A percentile compares a stretch with the other conserved stretches of the same genome.
Conservation (phyloP, 352 stramenopile species). For the Pythium guiyangense region DNA sequence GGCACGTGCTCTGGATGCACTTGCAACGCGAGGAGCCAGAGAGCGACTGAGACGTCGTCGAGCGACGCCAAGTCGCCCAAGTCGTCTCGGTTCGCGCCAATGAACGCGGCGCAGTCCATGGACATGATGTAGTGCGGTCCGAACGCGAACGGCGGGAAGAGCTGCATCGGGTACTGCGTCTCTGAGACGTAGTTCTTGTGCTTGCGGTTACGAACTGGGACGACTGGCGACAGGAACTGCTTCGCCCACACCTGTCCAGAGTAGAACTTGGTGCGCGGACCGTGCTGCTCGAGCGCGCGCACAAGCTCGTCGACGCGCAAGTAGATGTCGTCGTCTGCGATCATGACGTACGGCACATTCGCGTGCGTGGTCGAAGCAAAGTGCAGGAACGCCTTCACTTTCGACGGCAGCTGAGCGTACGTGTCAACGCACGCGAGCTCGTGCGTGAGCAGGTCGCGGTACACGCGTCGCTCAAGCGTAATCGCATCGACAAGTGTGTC, state of each 20-base stretch:
- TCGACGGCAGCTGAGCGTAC: slow-evolving; percentile 27
- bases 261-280: slow-evolving; percentile 15
- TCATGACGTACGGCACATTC: slow-evolving; percentile 37
- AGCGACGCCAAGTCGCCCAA: too few relatives aligned
- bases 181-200: slow-evolving; percentile 31
- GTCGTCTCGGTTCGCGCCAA: too few relatives aligned
- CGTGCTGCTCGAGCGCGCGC: slow-evolving; percentile 6
- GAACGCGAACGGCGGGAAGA: slow-evolving; percentile 29
- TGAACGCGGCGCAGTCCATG: too few relatives aligned
- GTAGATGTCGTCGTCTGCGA: slow-evolving; percentile 58
- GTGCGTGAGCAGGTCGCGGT: slow-evolving; percentile 33
- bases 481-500: slow-evolving; percentile 14
- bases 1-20: slow-evolving; percentile 34
- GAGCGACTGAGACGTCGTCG: slow-evolving; percentile 54
- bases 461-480: slow-evolving; percentile 22
- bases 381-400: slow-evolving; percentile 35
- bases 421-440: slow-evolving; percentile 35
- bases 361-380: slow-evolving; percentile 13
- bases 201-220: slow-evolving; percentile 15
- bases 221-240: too few relatives aligned
- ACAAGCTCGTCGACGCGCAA: slow-evolving; percentile 26
- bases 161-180: slow-evolving; percentile 23
- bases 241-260: slow-evolving; percentile 34
- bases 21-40: slow-evolving; percentile 49
- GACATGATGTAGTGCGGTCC: too few relatives aligned